Conservation (phyloP, 257 asterid genomes). For the Solanum chiquidenum region DNA sequence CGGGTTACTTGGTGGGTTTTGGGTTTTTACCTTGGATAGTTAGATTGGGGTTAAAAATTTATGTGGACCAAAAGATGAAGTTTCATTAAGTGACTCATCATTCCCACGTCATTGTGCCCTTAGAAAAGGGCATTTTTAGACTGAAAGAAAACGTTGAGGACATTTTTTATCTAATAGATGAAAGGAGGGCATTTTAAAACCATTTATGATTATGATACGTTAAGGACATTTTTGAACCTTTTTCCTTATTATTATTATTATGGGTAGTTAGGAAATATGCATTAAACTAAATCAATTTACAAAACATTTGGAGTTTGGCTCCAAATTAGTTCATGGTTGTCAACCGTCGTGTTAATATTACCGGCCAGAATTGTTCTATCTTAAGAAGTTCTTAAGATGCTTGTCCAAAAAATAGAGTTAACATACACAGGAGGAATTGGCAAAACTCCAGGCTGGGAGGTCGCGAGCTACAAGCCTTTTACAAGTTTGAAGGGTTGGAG, state of each 20-base stretch:
- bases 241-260: neutral
- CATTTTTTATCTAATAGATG: neutral
- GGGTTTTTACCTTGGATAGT: neutral
- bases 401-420: neutral
- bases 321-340: neutral
- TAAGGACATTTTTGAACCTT: neutral
- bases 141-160: neutral
- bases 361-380: neutral
- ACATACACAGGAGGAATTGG: neutral
- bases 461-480: too few relatives aligned
- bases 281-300: neutral
- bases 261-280: neutral
- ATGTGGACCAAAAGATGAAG: too few relatives aligned
- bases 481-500: neutral
- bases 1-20: neutral
- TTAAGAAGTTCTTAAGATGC: neutral
- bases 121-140: neutral
- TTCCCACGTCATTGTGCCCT: too few relatives aligned
- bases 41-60: neutral
- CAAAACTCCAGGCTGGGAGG: neutral
- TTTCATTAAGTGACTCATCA: too few relatives aligned
- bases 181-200: neutral
- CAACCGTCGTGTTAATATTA: neutral
- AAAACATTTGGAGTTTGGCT: neutral
- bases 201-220: too few relatives aligned